These are phyloP conservation scores for Penicillium simplicissimum DNA, from an alignment of 495 filamentous ascomycete genomes.

Conservation along the genomic window DNA sequence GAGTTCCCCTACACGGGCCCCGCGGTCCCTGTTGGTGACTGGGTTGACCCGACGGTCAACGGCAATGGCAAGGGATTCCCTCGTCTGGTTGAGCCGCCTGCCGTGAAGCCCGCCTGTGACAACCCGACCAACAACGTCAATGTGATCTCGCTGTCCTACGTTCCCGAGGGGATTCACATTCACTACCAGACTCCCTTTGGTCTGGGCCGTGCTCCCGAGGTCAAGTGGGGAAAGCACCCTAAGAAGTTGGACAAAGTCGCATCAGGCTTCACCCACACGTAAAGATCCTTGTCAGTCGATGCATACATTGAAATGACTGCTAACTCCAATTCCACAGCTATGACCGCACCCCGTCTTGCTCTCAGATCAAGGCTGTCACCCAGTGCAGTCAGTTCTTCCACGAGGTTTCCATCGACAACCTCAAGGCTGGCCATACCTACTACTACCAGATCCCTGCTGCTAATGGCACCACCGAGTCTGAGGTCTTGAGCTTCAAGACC, in stretches of 20 bases:
- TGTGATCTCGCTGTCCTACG: constrained; percentile 51
- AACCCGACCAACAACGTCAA: constrained; percentile 55
- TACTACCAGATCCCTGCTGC: constrained; percentile 47
- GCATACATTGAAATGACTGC: neutral
- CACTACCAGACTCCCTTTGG: constrained; percentile 59
- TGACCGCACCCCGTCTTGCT: constrained; percentile 54
- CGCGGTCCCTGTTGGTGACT: constrained; percentile 50
- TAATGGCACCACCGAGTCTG: constrained; percentile 47
- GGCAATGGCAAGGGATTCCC: constrained; percentile 55
- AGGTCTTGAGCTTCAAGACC: constrained; percentile 44
- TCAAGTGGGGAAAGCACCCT: constrained; percentile 42
- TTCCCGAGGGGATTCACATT: constrained; percentile 51
- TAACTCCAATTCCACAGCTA: constrained; percentile 34
- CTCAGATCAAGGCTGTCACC: constrained; percentile 41
- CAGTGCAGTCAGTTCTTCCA: constrained; percentile 55
- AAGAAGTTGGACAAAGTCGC: constrained; percentile 32
- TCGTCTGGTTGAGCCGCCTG: constrained; percentile 55
- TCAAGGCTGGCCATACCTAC: constrained; percentile 46
- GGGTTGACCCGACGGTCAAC: constrained; percentile 51
- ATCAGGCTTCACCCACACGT: constrained; percentile 41
- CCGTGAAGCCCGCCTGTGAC: constrained; percentile 42
- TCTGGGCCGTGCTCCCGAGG: constrained; percentile 38
- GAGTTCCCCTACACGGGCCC: constrained; percentile 50
- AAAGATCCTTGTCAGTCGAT: neutral
- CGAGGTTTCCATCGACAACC: constrained; percentile 40